Base-by-base conservation (phyloP, 139 green algal genomes). In the Picochlorum sp. region DNA sequence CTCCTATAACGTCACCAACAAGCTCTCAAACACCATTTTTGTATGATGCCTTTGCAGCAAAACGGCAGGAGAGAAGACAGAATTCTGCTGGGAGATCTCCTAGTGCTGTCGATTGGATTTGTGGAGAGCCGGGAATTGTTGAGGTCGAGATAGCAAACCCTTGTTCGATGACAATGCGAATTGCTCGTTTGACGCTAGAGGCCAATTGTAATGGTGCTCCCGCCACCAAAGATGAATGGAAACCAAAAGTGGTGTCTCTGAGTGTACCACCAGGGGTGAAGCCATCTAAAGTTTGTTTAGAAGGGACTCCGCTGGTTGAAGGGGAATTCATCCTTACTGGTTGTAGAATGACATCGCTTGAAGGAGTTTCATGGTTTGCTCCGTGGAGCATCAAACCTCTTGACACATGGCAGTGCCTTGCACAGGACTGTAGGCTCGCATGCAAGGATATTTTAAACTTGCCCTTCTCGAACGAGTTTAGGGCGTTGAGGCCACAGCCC, bases 101-200 rank as follows among this genome's bases (percentile, higher is more conserved):
- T 3, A 49, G 45, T 45, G 57, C 34, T 45, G 21, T 71, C 38
- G 55, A 69, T 62, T 86, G 85, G 84, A 73, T 87, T 18, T 79
- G 62, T 50, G 80, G 79, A 14, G 83, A 91, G 6, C 57, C 78
- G 60, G 74, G 69, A 0, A 51, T 61, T 2, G 83, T 92, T 24
- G 86, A 91, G 54, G 75, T 92, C 15, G 57, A 79, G 49, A 72
- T 92, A 49, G 61, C 56, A 49, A 92, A 92, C 65, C 84, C 84
- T 0, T 68, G 82, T 6, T 54, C 79, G 2, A 64, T 85, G 6
- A 52, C 68, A 9, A 65, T 92, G 28, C 45, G 56, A 49, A 23
- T 59, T 9, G 67, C 65, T 49, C 68, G 68, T 65, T 30, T 72
- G 54, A 59, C 52, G 45, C 51, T 77, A 37, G 67, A 76, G 61